Base-by-base conservation (phyloP, 2,329 filamentous ascomycete genomes). In the Aspergillus eucalypticola region DNA sequence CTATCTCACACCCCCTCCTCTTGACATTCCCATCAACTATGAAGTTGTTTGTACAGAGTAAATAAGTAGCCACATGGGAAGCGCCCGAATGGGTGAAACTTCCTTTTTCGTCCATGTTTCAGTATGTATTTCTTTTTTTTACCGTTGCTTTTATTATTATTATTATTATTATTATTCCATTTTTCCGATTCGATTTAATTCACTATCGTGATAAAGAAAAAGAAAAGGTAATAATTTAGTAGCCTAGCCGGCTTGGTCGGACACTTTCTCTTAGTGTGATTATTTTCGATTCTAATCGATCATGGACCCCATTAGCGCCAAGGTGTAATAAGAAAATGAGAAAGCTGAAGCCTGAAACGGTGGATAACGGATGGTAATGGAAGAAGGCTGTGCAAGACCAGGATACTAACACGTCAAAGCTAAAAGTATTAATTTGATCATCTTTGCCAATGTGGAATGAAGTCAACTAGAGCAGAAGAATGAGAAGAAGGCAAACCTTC, bases 401-500 rank as follows among this genome's bases (percentile, higher is more conserved):
- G 10, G 10, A 19, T 17, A 42, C 17, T 19, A 44, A 21, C 19
- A 23, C 5, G 17, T 23, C 10, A 44, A n/a, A 35, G 32, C 32
- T 35, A 5, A 35, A 5, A 35, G 32, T 35, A 11, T 27, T 27
- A 2, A 27, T 35, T 13, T 35, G 5, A 35, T 35, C 32, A 35
- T 15, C 11, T 11, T 15, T 35, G 32, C 11, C 32, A 35, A 35
- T 35, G 5, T 13, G 32, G 32, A 35, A 35, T 35, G 32, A 35
- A 35, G 11, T 15, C 11, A 35, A 35, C 11, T 11, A 35, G 11
- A 35, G 11, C 32, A 35, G 11, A 13, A 15, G 32, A 13, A 35
- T 13, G 11, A 35, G 32, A 13, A 35, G 32, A 35, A 35, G 32
- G 32, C 32, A 44, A 46, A 61, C 61, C 58, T 56, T 60, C 56